These are phyloP conservation scores for Ceratocystis alfenasii DNA, from an alignment of 2,329 filamentous ascomycete genomes.

Conservation along the genomic window DNA sequence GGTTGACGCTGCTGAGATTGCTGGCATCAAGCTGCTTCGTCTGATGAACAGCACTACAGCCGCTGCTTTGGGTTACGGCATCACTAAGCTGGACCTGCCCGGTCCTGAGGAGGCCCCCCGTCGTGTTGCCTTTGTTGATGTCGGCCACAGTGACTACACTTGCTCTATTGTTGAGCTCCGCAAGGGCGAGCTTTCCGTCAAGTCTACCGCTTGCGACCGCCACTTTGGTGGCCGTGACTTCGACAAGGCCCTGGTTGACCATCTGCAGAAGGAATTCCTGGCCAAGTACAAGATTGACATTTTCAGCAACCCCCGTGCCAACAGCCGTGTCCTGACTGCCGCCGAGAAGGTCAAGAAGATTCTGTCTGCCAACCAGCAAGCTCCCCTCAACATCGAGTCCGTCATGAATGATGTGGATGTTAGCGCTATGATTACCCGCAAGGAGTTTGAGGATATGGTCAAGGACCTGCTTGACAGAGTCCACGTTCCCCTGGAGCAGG, in stretches of 20 bases:
- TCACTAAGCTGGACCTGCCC: constrained; percentile 93
- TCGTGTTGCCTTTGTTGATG: constrained; percentile 82
- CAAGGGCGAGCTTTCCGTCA: constrained; percentile 91
- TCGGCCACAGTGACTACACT: constrained; percentile 94
- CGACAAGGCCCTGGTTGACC: constrained; percentile 86
- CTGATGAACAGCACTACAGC: constrained; percentile 98
- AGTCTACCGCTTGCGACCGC: constrained; percentile 82
- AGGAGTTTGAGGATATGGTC: constrained; percentile 86
- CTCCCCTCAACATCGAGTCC: constrained; percentile 92
- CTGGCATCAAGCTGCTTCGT: constrained; percentile 80
- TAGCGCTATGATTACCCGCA: constrained; percentile 73
- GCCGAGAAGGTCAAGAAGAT: constrained; percentile 99
- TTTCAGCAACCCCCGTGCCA: constrained; percentile 76
- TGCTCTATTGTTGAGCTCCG: constrained; percentile 89
- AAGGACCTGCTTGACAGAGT: constrained; percentile 68
- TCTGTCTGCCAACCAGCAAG: constrained; percentile 83
- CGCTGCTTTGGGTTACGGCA: constrained; percentile 89
- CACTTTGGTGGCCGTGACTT: constrained; percentile 97
- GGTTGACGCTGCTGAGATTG: constrained; percentile 84
- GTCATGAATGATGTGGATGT: constrained; percentile 98
- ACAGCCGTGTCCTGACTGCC: constrained; percentile 71
- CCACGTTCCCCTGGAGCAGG: constrained; percentile 70
- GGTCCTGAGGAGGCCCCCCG: constrained; percentile 79
- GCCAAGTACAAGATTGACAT: constrained; percentile 98
- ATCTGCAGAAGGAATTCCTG: constrained; percentile 92